These are phyloP conservation scores for Komagataella pastoris DNA, from an alignment of 805 yeast species.

Conservation along the genomic window DNA sequence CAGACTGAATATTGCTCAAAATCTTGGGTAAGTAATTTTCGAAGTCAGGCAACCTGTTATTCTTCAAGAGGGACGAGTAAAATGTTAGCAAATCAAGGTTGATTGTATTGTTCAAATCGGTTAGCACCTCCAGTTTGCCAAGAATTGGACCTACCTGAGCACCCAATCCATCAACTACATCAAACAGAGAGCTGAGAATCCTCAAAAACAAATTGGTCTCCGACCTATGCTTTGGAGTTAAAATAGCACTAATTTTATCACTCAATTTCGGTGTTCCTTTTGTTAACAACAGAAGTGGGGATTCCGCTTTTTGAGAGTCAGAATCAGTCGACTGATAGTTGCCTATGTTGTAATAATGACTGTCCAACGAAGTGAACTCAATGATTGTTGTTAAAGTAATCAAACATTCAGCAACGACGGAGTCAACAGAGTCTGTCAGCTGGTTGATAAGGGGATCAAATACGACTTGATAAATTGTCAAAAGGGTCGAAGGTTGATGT, in stretches of 20 bases:
- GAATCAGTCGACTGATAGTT: slow-evolving; percentile 11
- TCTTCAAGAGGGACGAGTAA: slow-evolving; percentile 19
- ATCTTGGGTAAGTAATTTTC: slow-evolving; percentile 12
- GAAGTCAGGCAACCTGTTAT: slow-evolving; percentile 17
- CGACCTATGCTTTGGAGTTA: slow-evolving; percentile 4
- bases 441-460: background rate
- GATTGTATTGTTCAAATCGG: slow-evolving; percentile 11
- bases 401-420: slow-evolving; percentile 15
- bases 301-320: background rate
- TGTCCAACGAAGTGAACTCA: slow-evolving; percentile 14
- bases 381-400: slow-evolving; percentile 29
- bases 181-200: slow-evolving; percentile 13
- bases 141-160: slow-evolving; percentile 7
- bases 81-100: slow-evolving; percentile 21
- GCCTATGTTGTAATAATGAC: slow-evolving; percentile 17
- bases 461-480: background rate
- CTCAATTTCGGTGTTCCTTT: background rate
- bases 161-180: slow-evolving; percentile 14
- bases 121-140: slow-evolving; percentile 7
- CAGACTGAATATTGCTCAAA: slow-evolving; percentile 9
- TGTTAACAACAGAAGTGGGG: background rate
- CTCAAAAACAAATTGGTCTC: slow-evolving; percentile 9
- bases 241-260: background rate
- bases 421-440: background rate
- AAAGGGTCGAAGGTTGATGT: slow-evolving; percentile 16